Conservation (phyloP, 2,329 filamentous ascomycete genomes). For the Diaporthe caulivora region DNA sequence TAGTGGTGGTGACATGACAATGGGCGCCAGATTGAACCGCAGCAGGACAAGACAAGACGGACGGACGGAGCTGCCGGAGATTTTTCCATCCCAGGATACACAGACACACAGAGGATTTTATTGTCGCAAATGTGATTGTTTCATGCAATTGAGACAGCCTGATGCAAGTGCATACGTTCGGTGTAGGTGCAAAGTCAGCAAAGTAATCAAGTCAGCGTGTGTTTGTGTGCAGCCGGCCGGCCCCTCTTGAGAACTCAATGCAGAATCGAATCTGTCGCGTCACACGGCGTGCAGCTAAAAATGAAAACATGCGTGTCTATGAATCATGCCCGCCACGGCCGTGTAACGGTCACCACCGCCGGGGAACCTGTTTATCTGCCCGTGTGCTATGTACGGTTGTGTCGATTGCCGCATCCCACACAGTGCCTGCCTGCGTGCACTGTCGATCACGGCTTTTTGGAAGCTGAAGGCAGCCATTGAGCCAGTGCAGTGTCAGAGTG, state of each 20-base stretch:
- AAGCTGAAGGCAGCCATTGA: background rate
- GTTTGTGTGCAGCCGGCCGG: background rate
- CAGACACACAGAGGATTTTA: background rate
- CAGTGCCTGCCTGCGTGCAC: background rate
- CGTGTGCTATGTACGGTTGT: too few species aligned
- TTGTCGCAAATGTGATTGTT: constrained; percentile 2
- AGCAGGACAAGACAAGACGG: background rate
- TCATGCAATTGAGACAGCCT: constrained; percentile 21
- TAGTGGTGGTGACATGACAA: background rate
- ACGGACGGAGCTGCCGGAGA: constrained; percentile 2
- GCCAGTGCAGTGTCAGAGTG: background rate
- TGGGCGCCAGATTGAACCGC: background rate
- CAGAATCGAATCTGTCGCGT: constrained; percentile 29
- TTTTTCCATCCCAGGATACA: background rate
- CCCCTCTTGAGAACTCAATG: too few species aligned
- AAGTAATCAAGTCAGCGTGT: too few species aligned
- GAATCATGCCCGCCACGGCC: constrained; percentile 17
- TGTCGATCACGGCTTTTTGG: background rate
- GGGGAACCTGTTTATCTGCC: too few species aligned
- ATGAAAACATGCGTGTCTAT: background rate
- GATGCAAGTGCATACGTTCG: constrained; percentile 11
- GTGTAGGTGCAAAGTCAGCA: constrained; percentile 9
- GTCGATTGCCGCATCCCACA: too few species aligned
- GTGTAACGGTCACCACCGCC: constrained; percentile 9
- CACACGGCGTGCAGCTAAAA: constrained; percentile 22